These are phyloP conservation scores for Ascochyta rabiei DNA, from an alignment of 2,329 filamentous ascomycete species.

Conservation along the genomic window DNA sequence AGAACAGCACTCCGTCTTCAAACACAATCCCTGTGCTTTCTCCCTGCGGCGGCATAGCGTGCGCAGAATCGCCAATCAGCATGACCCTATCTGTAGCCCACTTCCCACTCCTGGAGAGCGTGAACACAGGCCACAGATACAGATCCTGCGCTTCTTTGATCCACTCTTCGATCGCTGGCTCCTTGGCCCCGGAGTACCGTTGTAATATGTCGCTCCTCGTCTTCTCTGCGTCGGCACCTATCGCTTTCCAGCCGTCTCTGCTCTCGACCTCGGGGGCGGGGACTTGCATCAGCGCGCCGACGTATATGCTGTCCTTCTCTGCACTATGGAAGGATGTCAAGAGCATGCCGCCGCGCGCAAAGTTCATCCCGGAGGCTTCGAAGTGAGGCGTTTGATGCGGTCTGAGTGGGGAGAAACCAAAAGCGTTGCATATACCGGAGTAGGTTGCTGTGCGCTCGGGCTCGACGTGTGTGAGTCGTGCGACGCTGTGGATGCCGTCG, in stretches of 20 bases:
- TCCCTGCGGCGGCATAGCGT: constrained; percentile 60
- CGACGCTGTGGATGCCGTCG: constrained; percentile 59
- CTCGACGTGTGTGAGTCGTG: constrained; percentile 53
- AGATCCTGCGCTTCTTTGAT: constrained; percentile 52
- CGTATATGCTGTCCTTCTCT: constrained; percentile 48
- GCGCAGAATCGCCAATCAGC: constrained; percentile 55
- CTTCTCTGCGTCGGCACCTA: constrained; percentile 51
- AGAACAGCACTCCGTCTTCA: constrained; percentile 59
- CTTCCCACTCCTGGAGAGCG: constrained; percentile 50
- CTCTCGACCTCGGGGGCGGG: constrained; percentile 45
- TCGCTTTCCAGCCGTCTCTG: constrained; percentile 54
- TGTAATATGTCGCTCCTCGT: constrained; percentile 51
- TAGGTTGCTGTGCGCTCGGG: constrained; percentile 51
- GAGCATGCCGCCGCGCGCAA: constrained; percentile 53
- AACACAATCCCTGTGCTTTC: constrained; percentile 60
- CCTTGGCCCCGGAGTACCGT: constrained; percentile 48
- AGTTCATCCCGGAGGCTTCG: constrained; percentile 53
- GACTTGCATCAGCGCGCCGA: constrained; percentile 54
- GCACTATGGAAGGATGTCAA: constrained; percentile 50
- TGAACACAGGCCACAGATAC: constrained; percentile 56
- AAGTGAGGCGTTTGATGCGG: constrained; percentile 32
- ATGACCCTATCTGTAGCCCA: constrained; percentile 54
- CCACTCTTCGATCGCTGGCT: constrained; percentile 45
- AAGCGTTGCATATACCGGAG: constrained; percentile 55
- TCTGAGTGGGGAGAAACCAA: constrained; percentile 49